phyloP scores from a whole-genome alignment of 257 asterid genomes.

The Penstemon newberryi region DNA sequence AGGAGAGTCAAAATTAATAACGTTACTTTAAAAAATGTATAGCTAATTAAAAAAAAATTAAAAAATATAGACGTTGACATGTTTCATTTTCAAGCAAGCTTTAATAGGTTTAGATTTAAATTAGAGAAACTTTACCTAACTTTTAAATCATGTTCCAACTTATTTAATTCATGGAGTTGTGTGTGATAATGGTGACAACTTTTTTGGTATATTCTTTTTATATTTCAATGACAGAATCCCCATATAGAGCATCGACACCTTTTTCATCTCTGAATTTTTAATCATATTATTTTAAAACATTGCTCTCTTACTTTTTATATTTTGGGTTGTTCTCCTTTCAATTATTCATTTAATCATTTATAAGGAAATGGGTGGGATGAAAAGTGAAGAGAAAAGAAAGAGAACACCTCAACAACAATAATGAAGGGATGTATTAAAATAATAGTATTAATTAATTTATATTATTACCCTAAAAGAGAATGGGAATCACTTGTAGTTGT shows the following conservation, averaged over 20 bases:
- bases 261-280: conserved; percentile 9
- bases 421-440: too few relatives aligned
- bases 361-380: not conserved
- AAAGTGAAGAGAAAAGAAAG: not conserved
- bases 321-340: too few relatives aligned
- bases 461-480: too few relatives aligned
- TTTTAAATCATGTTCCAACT: conserved; percentile 2
- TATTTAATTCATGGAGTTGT: conserved; percentile 18
- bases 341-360: not conserved
- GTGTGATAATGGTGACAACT: conserved; percentile 32
- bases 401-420: too few relatives aligned
- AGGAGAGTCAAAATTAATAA: not conserved
- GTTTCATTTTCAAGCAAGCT: conserved; percentile 24
- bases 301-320: too few relatives aligned
- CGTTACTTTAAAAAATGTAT: not conserved
- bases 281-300: too few relatives aligned
- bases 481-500: too few relatives aligned
- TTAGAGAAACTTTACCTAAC: conserved; percentile 26
- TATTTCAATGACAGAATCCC: not conserved
- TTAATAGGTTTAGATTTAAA: not conserved
- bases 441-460: too few relatives aligned
- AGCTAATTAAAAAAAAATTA: not conserved
- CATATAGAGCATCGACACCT: too few relatives aligned
- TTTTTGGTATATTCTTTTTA: conserved; percentile 26
- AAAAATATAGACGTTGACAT: conserved; percentile 21